Evolutionary conservation across 352 stramenopile genomes (phyloP).

Genomic region (Pythium pectinolyticum): DNA sequence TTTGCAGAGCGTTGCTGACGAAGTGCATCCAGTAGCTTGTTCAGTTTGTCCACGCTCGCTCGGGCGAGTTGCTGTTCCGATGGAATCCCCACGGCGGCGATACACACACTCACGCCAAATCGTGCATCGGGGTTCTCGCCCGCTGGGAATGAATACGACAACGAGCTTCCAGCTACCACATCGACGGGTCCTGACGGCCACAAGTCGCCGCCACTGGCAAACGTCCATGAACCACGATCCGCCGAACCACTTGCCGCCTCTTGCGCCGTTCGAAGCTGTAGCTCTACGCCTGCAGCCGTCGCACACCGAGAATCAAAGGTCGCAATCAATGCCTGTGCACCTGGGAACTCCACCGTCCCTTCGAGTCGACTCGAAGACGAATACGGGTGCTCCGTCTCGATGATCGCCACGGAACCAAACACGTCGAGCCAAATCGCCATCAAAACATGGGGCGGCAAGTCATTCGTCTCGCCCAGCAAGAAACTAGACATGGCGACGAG

Average conservation of each 20-base stretch:
- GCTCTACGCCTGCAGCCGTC: slow-evolving; percentile 25
- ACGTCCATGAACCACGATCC: slow-evolving; percentile 8
- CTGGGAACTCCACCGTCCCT: slow-evolving; percentile 51
- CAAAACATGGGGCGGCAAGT: slow-evolving; percentile 55
- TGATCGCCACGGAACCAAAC: slow-evolving; percentile 56
- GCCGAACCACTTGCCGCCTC: neutral
- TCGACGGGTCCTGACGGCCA: slow-evolving; percentile 60
- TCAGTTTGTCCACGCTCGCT: slow-evolving; percentile 40
- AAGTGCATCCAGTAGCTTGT: slow-evolving; percentile 29
- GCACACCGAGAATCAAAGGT: slow-evolving; percentile 71
- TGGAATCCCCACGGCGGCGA: slow-evolving; percentile 58
- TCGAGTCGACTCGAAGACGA: slow-evolving; percentile 23
- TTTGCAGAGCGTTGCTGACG: slow-evolving; percentile 11
- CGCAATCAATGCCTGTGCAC: slow-evolving; percentile 52
- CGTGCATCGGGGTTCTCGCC: slow-evolving; percentile 56
- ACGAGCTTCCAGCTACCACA: slow-evolving; percentile 47
- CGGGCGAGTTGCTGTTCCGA: slow-evolving; percentile 66
- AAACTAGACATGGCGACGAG: slow-evolving; percentile 56
- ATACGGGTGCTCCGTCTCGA: slow-evolving; percentile 76
- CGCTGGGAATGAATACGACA: slow-evolving; percentile 62
- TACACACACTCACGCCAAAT: slow-evolving; percentile 60
- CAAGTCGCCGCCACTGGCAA: slow-evolving; percentile 17
- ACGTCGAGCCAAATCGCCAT: slow-evolving; percentile 77
- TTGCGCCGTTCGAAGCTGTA: slow-evolving; percentile 16
- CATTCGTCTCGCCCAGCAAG: slow-evolving; percentile 48